Evolutionary conservation across 2,329 filamentous ascomycete species (phyloP).

Genomic region (Ampelomyces quisqualis): DNA sequence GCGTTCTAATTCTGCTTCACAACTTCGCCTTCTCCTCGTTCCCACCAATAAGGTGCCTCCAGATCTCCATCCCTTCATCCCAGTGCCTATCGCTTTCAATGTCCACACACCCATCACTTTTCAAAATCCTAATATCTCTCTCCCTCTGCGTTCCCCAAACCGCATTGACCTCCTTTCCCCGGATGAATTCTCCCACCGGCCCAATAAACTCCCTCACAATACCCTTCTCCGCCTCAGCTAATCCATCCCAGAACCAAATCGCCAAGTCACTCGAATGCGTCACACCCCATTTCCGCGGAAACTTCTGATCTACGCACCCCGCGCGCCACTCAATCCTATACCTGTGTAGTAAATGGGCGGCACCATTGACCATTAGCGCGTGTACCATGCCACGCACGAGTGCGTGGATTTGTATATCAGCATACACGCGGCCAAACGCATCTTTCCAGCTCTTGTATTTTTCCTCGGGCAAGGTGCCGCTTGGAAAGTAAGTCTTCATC

Average conservation of each 20-base stretch:
- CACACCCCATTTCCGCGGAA: conserved; percentile 54
- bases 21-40: too few species aligned
- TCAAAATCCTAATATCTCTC: conserved; percentile 49
- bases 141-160: conserved; percentile 44
- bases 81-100: conserved; percentile 52
- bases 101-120: conserved; percentile 49
- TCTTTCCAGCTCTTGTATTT: conserved; percentile 51
- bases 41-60: conserved; percentile 51
- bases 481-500: conserved; percentile 49
- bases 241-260: conserved; percentile 55
- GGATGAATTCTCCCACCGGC: conserved; percentile 46
- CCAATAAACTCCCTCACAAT: conserved; percentile 42
- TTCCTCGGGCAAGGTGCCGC: conserved; percentile 40
- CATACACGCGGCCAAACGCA: conserved; percentile 57
- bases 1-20: too few species aligned
- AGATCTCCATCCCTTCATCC: conserved; percentile 53
- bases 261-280: conserved; percentile 57
- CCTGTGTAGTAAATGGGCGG: conserved; percentile 50
- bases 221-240: conserved; percentile 50
- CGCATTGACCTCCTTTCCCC: too few species aligned
- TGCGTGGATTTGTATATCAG: conserved; percentile 57
- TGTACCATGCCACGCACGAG: conserved; percentile 55
- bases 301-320: conserved; percentile 46
- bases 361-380: conserved; percentile 47
- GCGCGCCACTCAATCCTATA: conserved; percentile 59